Percentiles rank a stretch among this genome's conserved stretches.
Evolutionary conservation across 2,329 filamentous ascomycete species (phyloP).

Genomic region (Chalaropsis ovoidea): DNA sequence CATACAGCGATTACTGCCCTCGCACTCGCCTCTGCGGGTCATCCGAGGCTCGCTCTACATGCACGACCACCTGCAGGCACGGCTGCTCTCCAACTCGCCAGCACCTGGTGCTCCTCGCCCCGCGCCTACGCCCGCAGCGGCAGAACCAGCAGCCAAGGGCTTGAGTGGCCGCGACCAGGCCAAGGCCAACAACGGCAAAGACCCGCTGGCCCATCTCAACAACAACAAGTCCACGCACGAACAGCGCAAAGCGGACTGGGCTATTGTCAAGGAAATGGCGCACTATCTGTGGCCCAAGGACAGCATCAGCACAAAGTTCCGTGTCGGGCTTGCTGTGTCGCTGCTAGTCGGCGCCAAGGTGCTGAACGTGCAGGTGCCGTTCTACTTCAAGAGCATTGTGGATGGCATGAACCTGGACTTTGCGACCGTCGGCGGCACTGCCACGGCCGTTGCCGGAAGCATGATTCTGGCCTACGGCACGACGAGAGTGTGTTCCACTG

Average conservation of each 20-base stretch:
- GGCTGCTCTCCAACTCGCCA: conserved; percentile 15
- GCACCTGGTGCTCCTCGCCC: not conserved
- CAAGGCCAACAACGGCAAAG: conserved; percentile 29
- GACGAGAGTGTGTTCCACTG: conserved; percentile 74
- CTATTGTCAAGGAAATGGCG: conserved; percentile 96
- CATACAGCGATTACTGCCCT: conserved; percentile 15
- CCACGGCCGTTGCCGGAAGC: conserved; percentile 75
- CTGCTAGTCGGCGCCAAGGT: conserved; percentile 85
- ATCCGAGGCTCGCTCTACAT: conserved; percentile 21
- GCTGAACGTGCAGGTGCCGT: conserved; percentile 93
- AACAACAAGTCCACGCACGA: conserved; percentile 58
- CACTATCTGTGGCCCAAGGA: conserved; percentile 94
- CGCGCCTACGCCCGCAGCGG: not conserved
- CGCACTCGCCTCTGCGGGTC: conserved; percentile 17
- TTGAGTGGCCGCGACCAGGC: conserved; percentile 11
- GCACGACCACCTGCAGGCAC: conserved; percentile 20
- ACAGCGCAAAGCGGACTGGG: conserved; percentile 95
- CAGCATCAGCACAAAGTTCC: conserved; percentile 58
- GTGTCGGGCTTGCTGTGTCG: conserved; percentile 74
- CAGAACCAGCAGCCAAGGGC: not conserved
- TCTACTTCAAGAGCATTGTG: conserved; percentile 97
- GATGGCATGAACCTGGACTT: conserved; percentile 97
- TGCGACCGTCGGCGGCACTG: conserved; percentile 73
- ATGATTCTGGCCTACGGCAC: conserved; percentile 91
- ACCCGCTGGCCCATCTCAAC: conserved; percentile 54